Percentiles rank a stretch among this genome's conserved stretches.
These are phyloP conservation scores for Mallotus repandus DNA, from an alignment of 441 rosid genomes.

Conservation along the genomic window DNA sequence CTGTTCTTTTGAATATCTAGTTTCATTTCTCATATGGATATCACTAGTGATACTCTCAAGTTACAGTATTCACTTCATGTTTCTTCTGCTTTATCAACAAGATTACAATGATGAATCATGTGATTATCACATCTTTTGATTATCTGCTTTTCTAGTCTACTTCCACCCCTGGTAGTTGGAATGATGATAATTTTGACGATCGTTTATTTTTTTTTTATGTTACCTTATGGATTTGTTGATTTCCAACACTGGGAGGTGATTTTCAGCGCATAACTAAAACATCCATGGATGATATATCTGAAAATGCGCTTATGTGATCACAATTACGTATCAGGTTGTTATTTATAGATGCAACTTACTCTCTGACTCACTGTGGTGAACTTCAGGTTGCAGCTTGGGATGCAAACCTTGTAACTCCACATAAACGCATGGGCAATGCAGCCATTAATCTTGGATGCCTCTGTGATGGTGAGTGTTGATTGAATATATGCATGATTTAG, in stretches of 20 bases:
- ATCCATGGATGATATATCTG: background rate
- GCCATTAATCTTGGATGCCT: constrained; percentile 54
- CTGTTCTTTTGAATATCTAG: constrained; percentile 21
- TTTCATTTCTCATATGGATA: background rate
- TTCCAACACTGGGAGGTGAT: background rate
- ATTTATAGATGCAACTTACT: background rate
- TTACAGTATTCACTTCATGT: background rate
- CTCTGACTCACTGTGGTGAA: constrained; percentile 13
- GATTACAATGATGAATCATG: background rate
- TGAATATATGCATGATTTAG: constrained; percentile 10
- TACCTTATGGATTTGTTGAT: background rate
- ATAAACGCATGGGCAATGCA: constrained; percentile 95
- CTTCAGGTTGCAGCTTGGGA: constrained; percentile 98
- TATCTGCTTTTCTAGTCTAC: background rate
- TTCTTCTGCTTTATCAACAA: background rate
- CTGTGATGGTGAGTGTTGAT: constrained; percentile 69
- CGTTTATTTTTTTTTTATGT: background rate
- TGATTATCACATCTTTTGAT: background rate
- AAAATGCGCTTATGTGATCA: background rate
- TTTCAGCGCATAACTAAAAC: background rate
- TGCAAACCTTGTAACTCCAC: constrained; percentile 94
- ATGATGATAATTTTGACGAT: background rate
- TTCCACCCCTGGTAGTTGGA: background rate
- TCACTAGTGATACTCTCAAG: background rate
- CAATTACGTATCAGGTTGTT: background rate